These are phyloP conservation scores for Thraustochytrium sp. DNA, from an alignment of 352 stramenopile species.

Conservation along the genomic window DNA sequence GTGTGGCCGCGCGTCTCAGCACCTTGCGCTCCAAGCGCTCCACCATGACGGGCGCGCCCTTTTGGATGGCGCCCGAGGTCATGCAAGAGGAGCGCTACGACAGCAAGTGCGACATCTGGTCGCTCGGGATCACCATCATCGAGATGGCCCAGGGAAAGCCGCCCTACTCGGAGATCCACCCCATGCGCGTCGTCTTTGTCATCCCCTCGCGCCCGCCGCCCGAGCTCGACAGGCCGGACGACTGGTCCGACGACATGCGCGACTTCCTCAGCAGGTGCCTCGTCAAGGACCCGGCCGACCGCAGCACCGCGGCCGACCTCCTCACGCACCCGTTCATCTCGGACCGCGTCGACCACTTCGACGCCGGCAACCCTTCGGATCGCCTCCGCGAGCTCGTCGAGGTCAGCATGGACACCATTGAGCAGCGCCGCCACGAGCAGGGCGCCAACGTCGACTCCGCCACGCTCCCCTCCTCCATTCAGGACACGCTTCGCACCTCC, in stretches of 20 bases:
- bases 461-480: not conserved
- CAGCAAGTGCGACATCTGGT: slow-evolving; percentile 40
- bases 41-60: slow-evolving; percentile 36
- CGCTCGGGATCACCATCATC: slow-evolving; percentile 31
- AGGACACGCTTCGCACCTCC: not conserved
- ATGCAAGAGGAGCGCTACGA: slow-evolving; percentile 5
- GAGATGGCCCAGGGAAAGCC: slow-evolving; percentile 42
- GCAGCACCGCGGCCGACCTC: slow-evolving; percentile 49
- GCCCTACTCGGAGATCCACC: slow-evolving; percentile 19
- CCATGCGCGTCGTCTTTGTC: slow-evolving; percentile 33
- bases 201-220: slow-evolving; percentile 26
- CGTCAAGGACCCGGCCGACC: slow-evolving; percentile 52
- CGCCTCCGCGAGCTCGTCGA: not conserved
- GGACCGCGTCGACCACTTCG: not conserved
- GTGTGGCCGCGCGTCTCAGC: slow-evolving; percentile 31
- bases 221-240: not conserved
- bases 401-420: not conserved
- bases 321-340: slow-evolving; percentile 49
- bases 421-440: not conserved
- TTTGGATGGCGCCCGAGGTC: slow-evolving; percentile 41
- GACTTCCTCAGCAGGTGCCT: slow-evolving; percentile 55
- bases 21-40: slow-evolving; percentile 25
- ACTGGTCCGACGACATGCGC: slow-evolving; percentile 45
- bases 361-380: not conserved
- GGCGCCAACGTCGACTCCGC: not conserved